Evolutionary conservation across 768 basidiomycete species (phyloP).

Genomic region (Pisolithus microcarpus): DNA sequence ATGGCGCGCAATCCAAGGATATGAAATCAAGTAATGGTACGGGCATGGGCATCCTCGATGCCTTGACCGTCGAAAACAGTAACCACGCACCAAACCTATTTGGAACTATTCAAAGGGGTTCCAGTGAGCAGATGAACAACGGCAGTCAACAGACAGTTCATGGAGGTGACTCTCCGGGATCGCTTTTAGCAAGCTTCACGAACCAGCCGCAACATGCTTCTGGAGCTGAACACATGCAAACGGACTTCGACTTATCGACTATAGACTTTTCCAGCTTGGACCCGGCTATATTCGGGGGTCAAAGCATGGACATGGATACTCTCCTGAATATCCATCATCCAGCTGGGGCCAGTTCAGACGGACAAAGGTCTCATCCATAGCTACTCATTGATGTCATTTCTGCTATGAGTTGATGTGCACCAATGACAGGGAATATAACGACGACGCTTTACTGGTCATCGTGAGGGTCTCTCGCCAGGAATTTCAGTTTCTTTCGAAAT

Average conservation of each 20-base stretch:
- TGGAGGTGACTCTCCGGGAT: constrained; percentile 28
- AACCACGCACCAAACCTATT: constrained; percentile 17
- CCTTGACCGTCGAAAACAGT: constrained; percentile 18
- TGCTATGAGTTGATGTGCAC: constrained; percentile 1
- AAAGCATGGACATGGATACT: constrained; percentile 45
- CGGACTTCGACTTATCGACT: constrained; percentile 42
- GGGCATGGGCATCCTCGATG: constrained; percentile 33
- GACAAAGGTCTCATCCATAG: constrained; percentile 18
- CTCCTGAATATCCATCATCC: constrained; percentile 39
- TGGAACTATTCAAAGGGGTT: constrained; percentile 9
- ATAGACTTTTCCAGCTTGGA: constrained; percentile 42
- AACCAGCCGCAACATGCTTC: constrained; percentile 16
- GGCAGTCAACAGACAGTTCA: constrained; percentile 10
- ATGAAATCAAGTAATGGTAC: constrained; percentile 14
- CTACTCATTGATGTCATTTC: neutral
- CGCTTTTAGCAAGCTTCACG: constrained; percentile 42
- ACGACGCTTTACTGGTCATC: neutral
- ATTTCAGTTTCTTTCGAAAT: constrained; percentile 63
- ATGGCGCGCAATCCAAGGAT: constrained; percentile 15
- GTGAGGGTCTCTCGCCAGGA: constrained; percentile 21
- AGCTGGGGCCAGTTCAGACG: constrained; percentile 15
- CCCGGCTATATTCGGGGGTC: constrained; percentile 35
- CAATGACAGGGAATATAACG: too few relatives aligned
- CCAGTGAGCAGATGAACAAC: constrained; percentile 12
- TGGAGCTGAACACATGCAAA: constrained; percentile 14